phyloP scores from a whole-genome alignment of 2,329 filamentous ascomycete species.

The Nemania abortiva region DNA sequence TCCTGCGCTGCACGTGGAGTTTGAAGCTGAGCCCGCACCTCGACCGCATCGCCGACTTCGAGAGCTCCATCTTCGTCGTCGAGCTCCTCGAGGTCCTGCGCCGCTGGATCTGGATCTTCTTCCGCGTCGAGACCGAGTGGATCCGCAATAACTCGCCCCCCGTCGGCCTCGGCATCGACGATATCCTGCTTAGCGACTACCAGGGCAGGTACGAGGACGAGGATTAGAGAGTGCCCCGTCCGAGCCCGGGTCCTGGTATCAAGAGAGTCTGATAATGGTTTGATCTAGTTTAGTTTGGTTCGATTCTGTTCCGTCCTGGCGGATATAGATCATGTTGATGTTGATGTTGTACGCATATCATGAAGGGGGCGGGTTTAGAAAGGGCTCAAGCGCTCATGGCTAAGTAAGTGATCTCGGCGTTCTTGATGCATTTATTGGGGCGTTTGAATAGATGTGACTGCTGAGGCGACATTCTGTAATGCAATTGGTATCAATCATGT shows the following conservation, averaged over 20 bases:
- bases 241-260: conserved; percentile 16
- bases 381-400: neutral
- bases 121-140: conserved; percentile 95
- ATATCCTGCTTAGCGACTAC: conserved; percentile 79
- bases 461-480: conserved; percentile 12
- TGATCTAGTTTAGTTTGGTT: neutral
- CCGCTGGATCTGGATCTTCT: conserved; percentile 97
- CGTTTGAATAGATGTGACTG: conserved; percentile 34
- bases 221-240: conserved; percentile 48
- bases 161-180: conserved; percentile 69
- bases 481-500: conserved; percentile 9
- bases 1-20: conserved; percentile 90
- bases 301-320: neutral
- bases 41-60: conserved; percentile 86
- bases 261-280: conserved; percentile 16
- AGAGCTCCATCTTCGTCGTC: conserved; percentile 88
- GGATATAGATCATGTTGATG: conserved; percentile 3
- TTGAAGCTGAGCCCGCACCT: conserved; percentile 86
- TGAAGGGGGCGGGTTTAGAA: conserved; percentile 25
- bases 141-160: conserved; percentile 64
- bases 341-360: conserved; percentile 31
- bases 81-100: conserved; percentile 88
- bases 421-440: conserved; percentile 32
- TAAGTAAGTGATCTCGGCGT: conserved; percentile 24
- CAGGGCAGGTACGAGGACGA: conserved; percentile 73